A percentile compares a stretch with the other conserved stretches of the same genome.
Conservation (phyloP, 164 flowering plant species). For the Vitis rotundifolia region DNA sequence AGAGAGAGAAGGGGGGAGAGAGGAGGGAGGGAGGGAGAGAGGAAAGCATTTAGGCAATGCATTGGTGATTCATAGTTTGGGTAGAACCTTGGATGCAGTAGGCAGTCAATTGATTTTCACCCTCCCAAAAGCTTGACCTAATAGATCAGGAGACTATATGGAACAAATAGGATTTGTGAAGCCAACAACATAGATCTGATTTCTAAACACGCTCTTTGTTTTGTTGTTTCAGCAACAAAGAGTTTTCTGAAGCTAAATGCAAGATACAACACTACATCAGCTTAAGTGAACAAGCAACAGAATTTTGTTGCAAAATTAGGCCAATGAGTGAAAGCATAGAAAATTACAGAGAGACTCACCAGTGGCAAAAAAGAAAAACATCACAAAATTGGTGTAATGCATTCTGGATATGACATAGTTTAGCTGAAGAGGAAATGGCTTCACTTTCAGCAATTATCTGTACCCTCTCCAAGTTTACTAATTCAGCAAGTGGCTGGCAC, state of each 20-base stretch:
- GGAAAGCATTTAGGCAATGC: background rate
- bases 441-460: conserved; percentile 38
- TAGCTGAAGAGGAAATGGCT: conserved; percentile 17
- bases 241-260: background rate
- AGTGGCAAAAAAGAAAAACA: conserved; percentile 31
- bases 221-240: background rate
- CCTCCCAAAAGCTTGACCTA: background rate
- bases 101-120: background rate
- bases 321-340: background rate
- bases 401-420: conserved; percentile 38
- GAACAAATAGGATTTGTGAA: background rate
- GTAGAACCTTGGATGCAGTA: background rate
- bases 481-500: conserved; percentile 70
- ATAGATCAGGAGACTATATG: background rate
- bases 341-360: conserved; percentile 30
- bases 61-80: background rate
- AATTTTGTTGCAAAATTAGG: background rate
- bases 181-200: background rate
- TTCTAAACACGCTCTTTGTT: background rate
- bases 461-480: conserved; percentile 41
- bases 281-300: background rate
- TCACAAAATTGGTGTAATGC: conserved; percentile 49
- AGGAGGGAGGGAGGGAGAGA: background rate
- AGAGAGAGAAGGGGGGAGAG: no score
- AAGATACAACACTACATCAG: background rate